phyloP scores from a whole-genome alignment of 2,329 filamentous ascomycete species.

The Zasmidium angulare region DNA sequence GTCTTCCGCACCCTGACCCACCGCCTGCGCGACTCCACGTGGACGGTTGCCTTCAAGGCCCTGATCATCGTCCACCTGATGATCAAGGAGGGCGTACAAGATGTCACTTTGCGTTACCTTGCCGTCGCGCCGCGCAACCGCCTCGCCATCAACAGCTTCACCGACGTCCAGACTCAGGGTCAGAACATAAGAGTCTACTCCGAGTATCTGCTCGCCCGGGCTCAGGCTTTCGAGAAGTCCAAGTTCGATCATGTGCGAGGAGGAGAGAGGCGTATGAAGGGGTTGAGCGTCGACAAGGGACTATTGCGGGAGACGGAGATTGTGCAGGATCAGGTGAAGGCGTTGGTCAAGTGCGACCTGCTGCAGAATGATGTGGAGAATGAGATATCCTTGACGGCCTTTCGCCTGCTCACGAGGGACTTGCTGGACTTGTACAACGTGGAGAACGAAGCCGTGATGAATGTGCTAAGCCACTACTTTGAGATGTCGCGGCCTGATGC shows the following conservation, averaged over 20 bases:
- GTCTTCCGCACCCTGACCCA: constrained; percentile 90
- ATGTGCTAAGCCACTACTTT: constrained; percentile 94
- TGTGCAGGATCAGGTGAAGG: constrained; percentile 83
- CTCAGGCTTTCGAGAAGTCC: constrained; percentile 77
- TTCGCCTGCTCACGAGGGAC: constrained; percentile 86
- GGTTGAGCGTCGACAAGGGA: constrained; percentile 85
- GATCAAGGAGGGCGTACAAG: constrained; percentile 90
- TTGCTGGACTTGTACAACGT: constrained; percentile 87
- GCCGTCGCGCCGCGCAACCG: constrained; percentile 73
- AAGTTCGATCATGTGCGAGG: constrained; percentile 86
- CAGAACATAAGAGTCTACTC: constrained; percentile 92
- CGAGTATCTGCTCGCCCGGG: constrained; percentile 79
- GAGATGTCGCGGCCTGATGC: constrained; percentile 96
- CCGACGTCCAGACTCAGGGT: constrained; percentile 92
- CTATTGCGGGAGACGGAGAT: constrained; percentile 86
- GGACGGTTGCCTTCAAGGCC: constrained; percentile 99
- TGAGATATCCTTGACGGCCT: constrained; percentile 93
- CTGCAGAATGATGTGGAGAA: constrained; percentile 88
- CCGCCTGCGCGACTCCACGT: constrained; percentile 90
- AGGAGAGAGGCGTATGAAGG: constrained; percentile 80
- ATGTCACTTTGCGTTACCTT: constrained; percentile 83
- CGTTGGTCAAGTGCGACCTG: constrained; percentile 85
- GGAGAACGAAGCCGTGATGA: constrained; percentile 96
- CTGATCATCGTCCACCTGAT: constrained; percentile 94
- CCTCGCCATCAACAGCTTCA: constrained; percentile 85